A percentile compares a stretch with the other conserved stretches of the same genome.
Conservation (phyloP, 495 filamentous ascomycete genomes). For the Barbatosphaeria neglecta region DNA sequence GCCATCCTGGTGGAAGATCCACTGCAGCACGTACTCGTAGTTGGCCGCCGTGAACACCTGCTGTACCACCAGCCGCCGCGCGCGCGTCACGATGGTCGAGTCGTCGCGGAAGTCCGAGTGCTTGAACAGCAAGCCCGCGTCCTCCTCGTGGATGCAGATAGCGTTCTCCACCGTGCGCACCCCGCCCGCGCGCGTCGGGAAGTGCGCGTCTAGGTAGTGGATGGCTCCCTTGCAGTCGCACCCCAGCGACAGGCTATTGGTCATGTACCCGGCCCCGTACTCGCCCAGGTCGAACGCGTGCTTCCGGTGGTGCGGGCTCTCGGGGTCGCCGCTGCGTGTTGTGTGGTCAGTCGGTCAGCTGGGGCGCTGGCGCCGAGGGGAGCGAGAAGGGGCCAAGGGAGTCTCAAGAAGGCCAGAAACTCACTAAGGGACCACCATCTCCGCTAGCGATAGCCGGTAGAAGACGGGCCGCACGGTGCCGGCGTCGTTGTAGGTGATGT, state of each 20-base stretch:
- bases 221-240: constrained; percentile 95
- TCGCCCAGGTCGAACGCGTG: constrained; percentile 93
- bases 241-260: constrained; percentile 76
- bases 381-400: too few relatives aligned
- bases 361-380: too few relatives aligned
- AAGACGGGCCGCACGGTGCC: constrained; percentile 71
- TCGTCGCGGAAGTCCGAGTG: constrained; percentile 93
- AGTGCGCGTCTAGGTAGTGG: constrained; percentile 76
- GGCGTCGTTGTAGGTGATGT: constrained; percentile 85
- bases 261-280: constrained; percentile 93
- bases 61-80: constrained; percentile 76
- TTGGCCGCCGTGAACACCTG: constrained; percentile 96
- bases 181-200: constrained; percentile 70
- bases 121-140: constrained; percentile 88
- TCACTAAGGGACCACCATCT: constrained; percentile 91
- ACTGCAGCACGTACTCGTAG: constrained; percentile 91
- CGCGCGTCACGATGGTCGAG: constrained; percentile 74
- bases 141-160: constrained; percentile 95
- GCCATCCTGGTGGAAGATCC: constrained; percentile 90
- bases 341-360: background rate
- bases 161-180: constrained; percentile 82
- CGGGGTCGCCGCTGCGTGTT: constrained; percentile 57
- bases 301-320: constrained; percentile 85
- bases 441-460: constrained; percentile 83
- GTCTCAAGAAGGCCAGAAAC: constrained; percentile 1